Percentiles rank a stretch among this genome's conserved stretches.
These are phyloP conservation scores for Tricholoma matsutake DNA, from an alignment of 768 basidiomycete species.

Conservation along the genomic window DNA sequence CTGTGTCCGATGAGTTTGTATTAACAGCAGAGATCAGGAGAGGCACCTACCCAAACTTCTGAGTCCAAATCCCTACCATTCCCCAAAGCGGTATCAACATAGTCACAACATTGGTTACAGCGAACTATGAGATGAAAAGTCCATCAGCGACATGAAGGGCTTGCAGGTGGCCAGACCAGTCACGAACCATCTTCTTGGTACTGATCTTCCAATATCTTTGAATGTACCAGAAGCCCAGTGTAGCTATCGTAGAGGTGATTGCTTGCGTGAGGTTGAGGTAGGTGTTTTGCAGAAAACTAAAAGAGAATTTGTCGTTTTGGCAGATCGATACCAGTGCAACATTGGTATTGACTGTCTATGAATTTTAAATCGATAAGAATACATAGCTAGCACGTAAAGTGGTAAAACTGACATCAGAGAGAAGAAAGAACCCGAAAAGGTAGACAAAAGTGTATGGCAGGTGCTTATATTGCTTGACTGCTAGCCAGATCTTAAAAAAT, in stretches of 20 bases:
- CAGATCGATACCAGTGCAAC: slow-evolving; percentile 72
- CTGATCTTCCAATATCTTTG: slow-evolving; percentile 75
- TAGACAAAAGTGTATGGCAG: slow-evolving; percentile 84
- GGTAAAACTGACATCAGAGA: slow-evolving; percentile 57
- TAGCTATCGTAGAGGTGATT: slow-evolving; percentile 68
- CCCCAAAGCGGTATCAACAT: slow-evolving; percentile 83
- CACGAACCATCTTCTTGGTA: slow-evolving; percentile 74
- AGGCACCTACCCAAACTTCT: slow-evolving; percentile 59
- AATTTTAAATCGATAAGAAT: neutral
- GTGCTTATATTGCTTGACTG: slow-evolving; percentile 70
- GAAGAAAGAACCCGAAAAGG: slow-evolving; percentile 69
- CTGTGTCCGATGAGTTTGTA: slow-evolving; percentile 22
- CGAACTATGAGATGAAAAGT: slow-evolving; percentile 45
- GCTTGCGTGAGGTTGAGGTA: slow-evolving; percentile 77
- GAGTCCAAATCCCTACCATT: slow-evolving; percentile 83
- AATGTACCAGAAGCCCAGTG: slow-evolving; percentile 80
- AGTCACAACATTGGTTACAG: slow-evolving; percentile 72
- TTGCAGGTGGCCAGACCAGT: neutral
- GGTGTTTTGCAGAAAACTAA: slow-evolving; percentile 80
- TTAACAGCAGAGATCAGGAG: neutral
- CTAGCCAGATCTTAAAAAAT: slow-evolving; percentile 63
- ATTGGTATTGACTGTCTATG: slow-evolving; percentile 76
- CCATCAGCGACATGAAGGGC: neutral
- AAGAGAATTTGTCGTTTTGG: slow-evolving; percentile 77
- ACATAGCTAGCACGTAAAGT: neutral